phyloP scores from a whole-genome alignment of 2,329 filamentous ascomycete genomes.

The Fusarium acutatum region DNA sequence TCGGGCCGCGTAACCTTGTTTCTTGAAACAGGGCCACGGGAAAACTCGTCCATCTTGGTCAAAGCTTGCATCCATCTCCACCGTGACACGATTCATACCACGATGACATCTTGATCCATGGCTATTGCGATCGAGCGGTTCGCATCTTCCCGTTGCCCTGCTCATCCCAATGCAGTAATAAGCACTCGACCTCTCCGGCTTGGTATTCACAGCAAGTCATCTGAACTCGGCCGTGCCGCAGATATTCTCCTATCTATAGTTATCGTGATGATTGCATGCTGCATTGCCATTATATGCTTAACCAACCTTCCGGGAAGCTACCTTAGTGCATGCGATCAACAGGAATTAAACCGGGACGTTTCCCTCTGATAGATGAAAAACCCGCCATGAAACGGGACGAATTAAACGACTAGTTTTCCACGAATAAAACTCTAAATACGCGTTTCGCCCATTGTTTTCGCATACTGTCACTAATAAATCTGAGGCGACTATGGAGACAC shows the following conservation, averaged over 20 bases:
- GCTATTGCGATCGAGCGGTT: background rate
- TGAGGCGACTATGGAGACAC: background rate
- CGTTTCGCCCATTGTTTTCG: background rate
- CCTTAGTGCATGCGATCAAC: background rate
- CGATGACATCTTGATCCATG: constrained; percentile 1
- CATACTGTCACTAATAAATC: background rate
- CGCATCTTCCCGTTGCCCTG: background rate
- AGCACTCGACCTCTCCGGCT: background rate
- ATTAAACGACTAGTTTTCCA: constrained; percentile 7
- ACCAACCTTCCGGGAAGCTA: background rate
- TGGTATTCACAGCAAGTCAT: background rate
- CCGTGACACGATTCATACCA: background rate
- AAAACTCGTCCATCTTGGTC: constrained; percentile 4
- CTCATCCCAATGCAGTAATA: background rate
- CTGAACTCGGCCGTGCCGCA: background rate
- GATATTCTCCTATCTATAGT: background rate
- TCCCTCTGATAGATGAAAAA: background rate
- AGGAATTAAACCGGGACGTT: background rate
- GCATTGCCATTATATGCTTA: constrained; percentile 6
- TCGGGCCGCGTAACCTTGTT: constrained; percentile 3
- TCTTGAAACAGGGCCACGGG: constrained; percentile 5
- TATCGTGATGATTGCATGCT: background rate
- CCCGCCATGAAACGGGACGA: background rate
- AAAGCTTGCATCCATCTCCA: background rate
- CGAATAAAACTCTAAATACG: background rate